Percentiles rank a stretch among this genome's conserved stretches.
phyloP scores from a whole-genome alignment of 352 stramenopile genomes.

The Phytophthora fragariae region DNA sequence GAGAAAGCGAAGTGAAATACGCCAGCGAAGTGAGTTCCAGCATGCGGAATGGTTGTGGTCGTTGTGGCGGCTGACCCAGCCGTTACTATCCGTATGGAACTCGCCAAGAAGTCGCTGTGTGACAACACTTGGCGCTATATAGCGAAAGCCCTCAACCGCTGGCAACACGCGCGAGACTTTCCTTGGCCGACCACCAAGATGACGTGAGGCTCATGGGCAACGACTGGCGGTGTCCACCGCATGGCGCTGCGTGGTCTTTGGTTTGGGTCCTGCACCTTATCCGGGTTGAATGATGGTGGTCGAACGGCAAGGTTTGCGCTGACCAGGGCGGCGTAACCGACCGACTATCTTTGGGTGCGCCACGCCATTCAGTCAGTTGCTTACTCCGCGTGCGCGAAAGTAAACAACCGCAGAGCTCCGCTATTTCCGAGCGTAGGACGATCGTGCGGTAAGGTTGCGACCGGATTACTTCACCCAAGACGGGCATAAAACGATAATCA shows the following conservation, averaged over 20 bases:
- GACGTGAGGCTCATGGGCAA: background rate
- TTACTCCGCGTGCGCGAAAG: background rate
- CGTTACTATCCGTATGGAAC: constrained; percentile 15
- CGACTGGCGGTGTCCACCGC: background rate
- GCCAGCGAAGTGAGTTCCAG: background rate
- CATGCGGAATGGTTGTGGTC: constrained; percentile 1
- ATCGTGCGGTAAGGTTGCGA: constrained; percentile 26
- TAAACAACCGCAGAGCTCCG: constrained; percentile 1
- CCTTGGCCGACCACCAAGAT: constrained; percentile 1
- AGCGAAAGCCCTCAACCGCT: background rate
- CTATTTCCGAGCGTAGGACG: constrained; percentile 25
- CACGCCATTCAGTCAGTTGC: background rate
- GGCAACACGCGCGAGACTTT: constrained; percentile 17
- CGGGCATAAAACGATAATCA: constrained; percentile 1
- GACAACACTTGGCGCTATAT: background rate
- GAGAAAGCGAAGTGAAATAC: no score
- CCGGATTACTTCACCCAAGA: constrained; percentile 4
- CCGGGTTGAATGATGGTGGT: constrained; percentile 22
- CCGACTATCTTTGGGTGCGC: background rate
- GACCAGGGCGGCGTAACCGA: constrained; percentile 6
- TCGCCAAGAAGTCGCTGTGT: constrained; percentile 4
- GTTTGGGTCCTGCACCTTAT: background rate
- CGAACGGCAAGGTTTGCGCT: constrained; percentile 5
- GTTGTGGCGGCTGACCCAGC: background rate
- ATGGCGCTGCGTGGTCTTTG: constrained; percentile 26